Conservation (phyloP, 805 yeast genomes). For the Candida sonorensis region DNA sequence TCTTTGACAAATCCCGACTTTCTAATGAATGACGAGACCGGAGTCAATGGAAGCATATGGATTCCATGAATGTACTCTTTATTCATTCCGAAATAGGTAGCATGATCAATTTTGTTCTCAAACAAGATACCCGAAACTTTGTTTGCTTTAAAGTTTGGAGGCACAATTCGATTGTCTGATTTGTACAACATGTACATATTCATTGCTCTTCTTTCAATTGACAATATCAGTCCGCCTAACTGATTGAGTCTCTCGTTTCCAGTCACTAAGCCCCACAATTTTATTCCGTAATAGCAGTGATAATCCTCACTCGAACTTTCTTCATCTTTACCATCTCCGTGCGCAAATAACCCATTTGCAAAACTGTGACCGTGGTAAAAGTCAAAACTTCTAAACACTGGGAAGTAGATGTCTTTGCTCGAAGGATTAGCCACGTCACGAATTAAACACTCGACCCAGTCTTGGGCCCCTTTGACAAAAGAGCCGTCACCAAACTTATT, state of each 20-base stretch:
- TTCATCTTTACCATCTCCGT: conserved; percentile 66
- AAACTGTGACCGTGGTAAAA: conserved; percentile 72
- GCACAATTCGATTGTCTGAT: conserved; percentile 43
- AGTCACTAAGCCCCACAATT: conserved; percentile 57
- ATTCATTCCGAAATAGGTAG: conserved; percentile 61
- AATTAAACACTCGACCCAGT: conserved; percentile 54
- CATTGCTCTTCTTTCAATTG: conserved; percentile 48
- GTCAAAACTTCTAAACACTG: conserved; percentile 60
- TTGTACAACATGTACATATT: conserved; percentile 46
- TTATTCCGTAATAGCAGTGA: conserved; percentile 61
- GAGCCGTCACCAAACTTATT: conserved; percentile 37
- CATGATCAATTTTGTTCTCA: conserved; percentile 67
- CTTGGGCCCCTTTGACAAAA: conserved; percentile 42
- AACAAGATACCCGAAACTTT: conserved; percentile 64
- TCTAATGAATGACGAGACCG: conserved; percentile 52
- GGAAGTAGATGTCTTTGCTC: conserved; percentile 46
- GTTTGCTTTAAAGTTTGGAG: conserved; percentile 44
- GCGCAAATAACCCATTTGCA: conserved; percentile 61
- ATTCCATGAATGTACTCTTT: conserved; percentile 68
- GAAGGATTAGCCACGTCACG: conserved; percentile 67
- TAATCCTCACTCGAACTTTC: conserved; percentile 69
- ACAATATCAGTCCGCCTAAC: conserved; percentile 53
- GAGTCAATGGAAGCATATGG: conserved; percentile 70
- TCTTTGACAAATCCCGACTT: conserved; percentile 40
- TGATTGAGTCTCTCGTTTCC: conserved; percentile 46